phyloP scores from a whole-genome alignment of 116 monocot genomes.

The Trichopus zeylanicus region DNA sequence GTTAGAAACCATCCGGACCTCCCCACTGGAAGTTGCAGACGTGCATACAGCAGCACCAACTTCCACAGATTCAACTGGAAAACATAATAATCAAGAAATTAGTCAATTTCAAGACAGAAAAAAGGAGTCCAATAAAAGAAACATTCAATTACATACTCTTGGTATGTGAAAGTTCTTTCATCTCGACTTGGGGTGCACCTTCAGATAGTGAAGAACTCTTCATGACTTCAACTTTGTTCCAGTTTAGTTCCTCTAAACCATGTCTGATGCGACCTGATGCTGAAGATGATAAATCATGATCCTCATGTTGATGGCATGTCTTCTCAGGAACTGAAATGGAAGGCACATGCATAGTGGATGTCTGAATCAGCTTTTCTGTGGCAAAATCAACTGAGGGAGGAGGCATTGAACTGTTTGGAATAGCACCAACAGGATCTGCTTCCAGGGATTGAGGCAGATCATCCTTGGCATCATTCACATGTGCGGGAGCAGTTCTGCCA shows the following conservation, averaged over 20 bases:
- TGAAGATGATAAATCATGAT: conserved; percentile 4
- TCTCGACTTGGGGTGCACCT: not conserved
- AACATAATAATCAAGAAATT: conserved; percentile 1
- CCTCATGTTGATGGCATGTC: conserved; percentile 4
- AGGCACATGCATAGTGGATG: conserved; percentile 1
- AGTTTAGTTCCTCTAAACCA: conserved; percentile 33
- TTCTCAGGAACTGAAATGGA: conserved; percentile 13
- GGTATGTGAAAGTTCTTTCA: conserved; percentile 16
- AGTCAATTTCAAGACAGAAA: not conserved
- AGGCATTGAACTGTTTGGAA: not conserved
- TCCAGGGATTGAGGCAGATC: conserved; percentile 6
- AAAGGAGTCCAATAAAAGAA: not conserved
- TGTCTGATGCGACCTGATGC: conserved; percentile 16
- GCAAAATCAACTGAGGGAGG: conserved; percentile 13
- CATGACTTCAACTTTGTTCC: conserved; percentile 14
- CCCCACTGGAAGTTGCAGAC: conserved; percentile 10
- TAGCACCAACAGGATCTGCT: not conserved
- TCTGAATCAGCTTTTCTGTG: conserved; percentile 18
- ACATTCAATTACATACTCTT: conserved; percentile 17
- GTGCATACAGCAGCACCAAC: conserved; percentile 9
- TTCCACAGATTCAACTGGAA: conserved; percentile 16
- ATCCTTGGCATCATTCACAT: conserved; percentile 10
- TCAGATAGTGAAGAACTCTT: conserved; percentile 9
- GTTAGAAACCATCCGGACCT: conserved; percentile 12
- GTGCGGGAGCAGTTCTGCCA: conserved; percentile 4